These are phyloP conservation scores for Rhizophora apiculata DNA, from an alignment of 345 rosid species.

Conservation along the genomic window DNA sequence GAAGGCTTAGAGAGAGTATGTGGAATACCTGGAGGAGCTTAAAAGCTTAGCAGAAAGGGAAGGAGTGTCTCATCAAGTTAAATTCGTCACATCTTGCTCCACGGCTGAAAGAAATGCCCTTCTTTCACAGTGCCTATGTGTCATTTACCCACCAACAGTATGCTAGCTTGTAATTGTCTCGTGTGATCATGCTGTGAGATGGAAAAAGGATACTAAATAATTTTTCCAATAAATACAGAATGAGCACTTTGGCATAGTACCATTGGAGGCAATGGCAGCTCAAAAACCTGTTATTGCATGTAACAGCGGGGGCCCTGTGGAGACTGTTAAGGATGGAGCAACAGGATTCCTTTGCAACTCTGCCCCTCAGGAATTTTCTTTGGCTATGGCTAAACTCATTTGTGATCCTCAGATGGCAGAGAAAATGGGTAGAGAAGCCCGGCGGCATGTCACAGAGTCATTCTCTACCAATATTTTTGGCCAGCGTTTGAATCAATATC, in stretches of 20 bases:
- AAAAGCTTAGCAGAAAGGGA: slow-evolving; percentile 57
- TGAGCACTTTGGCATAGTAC: slow-evolving; percentile 95
- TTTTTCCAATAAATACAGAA: slow-evolving; percentile 42
- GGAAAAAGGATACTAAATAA: no score
- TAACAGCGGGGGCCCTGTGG: slow-evolving; percentile 91
- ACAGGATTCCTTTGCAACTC: slow-evolving; percentile 87
- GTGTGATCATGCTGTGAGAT: no score
- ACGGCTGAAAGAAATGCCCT: slow-evolving; percentile 84
- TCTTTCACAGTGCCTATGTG: slow-evolving; percentile 70
- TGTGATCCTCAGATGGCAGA: slow-evolving; percentile 55
- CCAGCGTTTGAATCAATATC: slow-evolving; percentile 57
- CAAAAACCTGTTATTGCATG: slow-evolving; percentile 87
- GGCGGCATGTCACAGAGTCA: slow-evolving; percentile 49
- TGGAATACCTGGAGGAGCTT: slow-evolving; percentile 77
- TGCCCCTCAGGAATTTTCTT: slow-evolving; percentile 55
- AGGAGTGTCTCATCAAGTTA: slow-evolving; percentile 53
- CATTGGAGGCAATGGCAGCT: slow-evolving; percentile 97
- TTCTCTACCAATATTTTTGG: slow-evolving; percentile 75
- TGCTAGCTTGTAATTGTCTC: background rate
- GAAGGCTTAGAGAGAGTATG: slow-evolving; percentile 80
- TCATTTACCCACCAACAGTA: slow-evolving; percentile 82
- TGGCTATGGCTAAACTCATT: slow-evolving; percentile 67
- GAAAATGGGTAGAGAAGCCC: slow-evolving; percentile 64
- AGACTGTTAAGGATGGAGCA: slow-evolving; percentile 61
- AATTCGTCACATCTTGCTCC: slow-evolving; percentile 74